Base-by-base conservation (phyloP, 176 grass and related monocot genomes). In the Tillandsia fasciculata region DNA sequence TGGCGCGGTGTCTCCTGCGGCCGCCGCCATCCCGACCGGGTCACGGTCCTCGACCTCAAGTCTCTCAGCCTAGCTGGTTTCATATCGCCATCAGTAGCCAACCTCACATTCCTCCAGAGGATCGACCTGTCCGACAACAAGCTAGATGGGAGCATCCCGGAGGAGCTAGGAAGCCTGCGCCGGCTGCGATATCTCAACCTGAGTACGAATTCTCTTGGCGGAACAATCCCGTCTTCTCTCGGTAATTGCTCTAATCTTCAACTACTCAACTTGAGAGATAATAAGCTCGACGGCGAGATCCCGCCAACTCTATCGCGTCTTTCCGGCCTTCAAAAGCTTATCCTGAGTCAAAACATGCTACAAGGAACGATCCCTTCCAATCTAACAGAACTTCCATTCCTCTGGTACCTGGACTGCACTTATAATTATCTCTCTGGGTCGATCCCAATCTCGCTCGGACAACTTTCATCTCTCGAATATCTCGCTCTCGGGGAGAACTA, bases 1-100 rank as follows among this genome's bases (percentile, higher is more conserved):
- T 85, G 83, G 77, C 24, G 27, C 14, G 77, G 77, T 3, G 77
- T 85, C 2, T 52, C 42, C 15, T 85, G 77, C 67, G 4, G 14
- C 17, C 9, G 49, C 0, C 29, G 12, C 11, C 47, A 24, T 14
- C 7, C 5, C 6, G 0, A 27, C 10, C 64, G 71, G 0, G 74
- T 74, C 0, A 23, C 13, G 49, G 64, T 74, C 3, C 5, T 86
- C 0, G 15, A 66, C 9, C 79, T 86, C 2, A 50, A 11, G 9
- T 76, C 49, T 0, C 65, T 65, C 0, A 61, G 78, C 6, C 50
- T 80, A 1, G 27, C 76, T 0, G 80, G 86, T 0, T 13, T 26
- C 24, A 12, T 88, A 64, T 72, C 78, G 5, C 69, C 81, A 0
- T 68, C 51, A 1, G 26, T 84, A 0, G 14, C 51, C 0, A 2